Evolutionary conservation across 768 basidiomycete species (phyloP), one percentile per base, ranked within the genome.

Genomic region (Chlorophyllum brunneum): DNA sequence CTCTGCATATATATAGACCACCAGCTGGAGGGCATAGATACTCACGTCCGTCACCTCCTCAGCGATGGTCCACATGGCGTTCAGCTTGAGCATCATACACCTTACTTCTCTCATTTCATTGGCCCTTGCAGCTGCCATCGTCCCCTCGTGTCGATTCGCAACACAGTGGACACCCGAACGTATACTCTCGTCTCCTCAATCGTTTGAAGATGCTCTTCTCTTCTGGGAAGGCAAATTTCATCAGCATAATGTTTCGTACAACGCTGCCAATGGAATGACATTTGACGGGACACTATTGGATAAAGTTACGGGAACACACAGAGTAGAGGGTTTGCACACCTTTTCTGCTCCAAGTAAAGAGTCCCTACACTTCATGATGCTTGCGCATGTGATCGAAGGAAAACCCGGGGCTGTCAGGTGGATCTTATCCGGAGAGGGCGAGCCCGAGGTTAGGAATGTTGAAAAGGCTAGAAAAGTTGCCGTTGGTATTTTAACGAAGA

Each of bases 311-410:
- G 62, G 62, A 7, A 26, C 53, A 9, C 58, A 61, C 24, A 54
- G 54, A 26, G 47, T 57, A 29, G 53, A 57, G 15, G 60, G 60
- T 9, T 41, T 61, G 38, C 62, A 63, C 36, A 57, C 59, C 7
- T 63, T 63, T 42, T 61, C 60, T 11, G 60, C 62, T 16, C 56
- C 62, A 11, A 63, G 62, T 37, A 63, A 63, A 49, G 60, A 63
- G 29, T 59, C 60, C 15, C 44, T 61, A 29, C 62, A 63, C 44
- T 55, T 63, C 34, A 63, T 63, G 62, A 41, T 59, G 27, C 46
- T 58, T 22, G 56, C 62, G 11, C 60, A 60, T 53, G 62, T 59
- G 2, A 54, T 61, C 36, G 53, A 57, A 15, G 60, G 62, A 2
- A 55, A 54, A 24, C 48, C 44, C 23, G 54, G 56, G 8, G 62